A percentile compares a stretch with the other conserved stretches of the same genome.
Evolutionary conservation across 768 basidiomycete species (phyloP).

Genomic region (Coprinopsis strossmayeri): DNA sequence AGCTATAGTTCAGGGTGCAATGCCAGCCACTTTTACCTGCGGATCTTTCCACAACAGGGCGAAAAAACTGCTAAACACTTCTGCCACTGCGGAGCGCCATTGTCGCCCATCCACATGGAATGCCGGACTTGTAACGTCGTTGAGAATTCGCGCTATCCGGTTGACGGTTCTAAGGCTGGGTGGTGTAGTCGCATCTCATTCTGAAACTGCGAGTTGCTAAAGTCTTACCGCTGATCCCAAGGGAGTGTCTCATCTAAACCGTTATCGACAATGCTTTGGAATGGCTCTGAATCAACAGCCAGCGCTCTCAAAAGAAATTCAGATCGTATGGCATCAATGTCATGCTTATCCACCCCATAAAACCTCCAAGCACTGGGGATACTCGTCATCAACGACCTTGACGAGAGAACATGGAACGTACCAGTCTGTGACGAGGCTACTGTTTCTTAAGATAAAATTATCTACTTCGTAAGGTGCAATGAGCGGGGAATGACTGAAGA

Average conservation of each 20-base stretch:
- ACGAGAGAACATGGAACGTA: conserved; percentile 17
- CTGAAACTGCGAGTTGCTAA: background rate
- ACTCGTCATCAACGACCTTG: conserved; percentile 1
- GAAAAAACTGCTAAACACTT: conserved; percentile 58
- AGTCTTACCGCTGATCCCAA: conserved; percentile 50
- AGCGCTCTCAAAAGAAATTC: conserved; percentile 52
- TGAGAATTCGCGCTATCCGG: conserved; percentile 56
- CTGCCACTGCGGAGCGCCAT: conserved; percentile 57
- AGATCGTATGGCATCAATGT: conserved; percentile 48
- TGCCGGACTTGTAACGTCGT: conserved; percentile 58
- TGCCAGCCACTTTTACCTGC: conserved; percentile 31
- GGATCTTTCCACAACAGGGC: conserved; percentile 57
- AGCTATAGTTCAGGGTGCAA: too few species aligned
- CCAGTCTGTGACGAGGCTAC: conserved; percentile 52
- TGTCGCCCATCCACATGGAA: conserved; percentile 60
- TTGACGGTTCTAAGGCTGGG: conserved; percentile 44
- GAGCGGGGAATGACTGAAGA: conserved; percentile 52
- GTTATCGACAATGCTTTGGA: conserved; percentile 42
- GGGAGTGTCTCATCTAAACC: conserved; percentile 26
- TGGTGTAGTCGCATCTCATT: background rate
- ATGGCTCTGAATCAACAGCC: conserved; percentile 57
- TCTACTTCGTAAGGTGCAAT: conserved; percentile 65
- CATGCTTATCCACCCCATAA: conserved; percentile 53
- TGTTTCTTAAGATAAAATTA: conserved; percentile 66
- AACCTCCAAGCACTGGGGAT: conserved; percentile 56